Conservation (phyloP, 129 eudicot species). For the Tagetes patula region DNA sequence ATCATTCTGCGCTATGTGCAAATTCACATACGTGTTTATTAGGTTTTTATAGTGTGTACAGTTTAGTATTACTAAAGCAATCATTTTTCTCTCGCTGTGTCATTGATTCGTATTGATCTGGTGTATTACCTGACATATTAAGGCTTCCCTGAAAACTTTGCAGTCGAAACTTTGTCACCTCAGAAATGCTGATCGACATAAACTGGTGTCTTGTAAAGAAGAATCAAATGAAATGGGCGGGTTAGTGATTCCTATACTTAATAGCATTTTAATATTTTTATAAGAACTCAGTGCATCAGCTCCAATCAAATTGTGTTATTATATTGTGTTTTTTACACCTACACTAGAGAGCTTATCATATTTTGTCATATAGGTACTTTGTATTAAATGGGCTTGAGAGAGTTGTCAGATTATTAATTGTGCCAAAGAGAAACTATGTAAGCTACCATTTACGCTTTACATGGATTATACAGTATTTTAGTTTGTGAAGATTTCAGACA, state of each 20-base stretch:
- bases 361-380: slow-evolving; percentile 60
- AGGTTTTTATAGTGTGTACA: neutral
- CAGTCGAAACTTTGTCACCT: slow-evolving; percentile 82
- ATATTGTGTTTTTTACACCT: neutral
- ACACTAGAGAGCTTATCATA: neutral
- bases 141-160: slow-evolving; percentile 27
- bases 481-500: slow-evolving; percentile 2
- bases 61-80: neutral
- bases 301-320: neutral
- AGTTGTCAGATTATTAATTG: slow-evolving; percentile 66
- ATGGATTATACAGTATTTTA: neutral
- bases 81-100: neutral
- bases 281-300: neutral
- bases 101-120: neutral
- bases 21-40: neutral
- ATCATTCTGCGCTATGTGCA: neutral
- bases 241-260: slow-evolving; percentile 42
- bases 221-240: slow-evolving; percentile 96
- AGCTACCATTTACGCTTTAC: slow-evolving; percentile 28
- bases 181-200: slow-evolving; percentile 48
- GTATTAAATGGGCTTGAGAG: slow-evolving; percentile 89
- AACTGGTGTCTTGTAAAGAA: slow-evolving; percentile 60
- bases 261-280: neutral
- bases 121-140: neutral
- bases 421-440: slow-evolving; percentile 92